phyloP scores from a whole-genome alignment of 2,329 filamentous ascomycete species.

The Fusarium sp. region DNA sequence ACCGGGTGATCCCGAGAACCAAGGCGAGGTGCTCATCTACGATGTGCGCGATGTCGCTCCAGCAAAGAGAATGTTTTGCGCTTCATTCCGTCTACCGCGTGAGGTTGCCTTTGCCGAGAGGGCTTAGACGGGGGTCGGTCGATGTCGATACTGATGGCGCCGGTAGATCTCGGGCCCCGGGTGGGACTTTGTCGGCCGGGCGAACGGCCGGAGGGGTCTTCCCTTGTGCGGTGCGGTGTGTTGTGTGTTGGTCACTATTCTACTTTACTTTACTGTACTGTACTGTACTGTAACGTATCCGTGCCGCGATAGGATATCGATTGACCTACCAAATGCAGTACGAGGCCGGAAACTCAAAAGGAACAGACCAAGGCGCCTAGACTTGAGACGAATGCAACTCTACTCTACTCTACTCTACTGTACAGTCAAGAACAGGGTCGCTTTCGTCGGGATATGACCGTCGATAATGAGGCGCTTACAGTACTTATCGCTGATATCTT shows the following conservation, averaged over 20 bases:
- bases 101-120: slow-evolving; percentile 78
- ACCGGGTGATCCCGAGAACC: slow-evolving; percentile 55
- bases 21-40: slow-evolving; percentile 63
- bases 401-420: slow-evolving; percentile 9
- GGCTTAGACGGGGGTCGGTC: slow-evolving; percentile 23
- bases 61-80: slow-evolving; percentile 96
- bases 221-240: neutral
- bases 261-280: neutral
- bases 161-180: slow-evolving; percentile 23
- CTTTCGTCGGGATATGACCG: slow-evolving; percentile 15
- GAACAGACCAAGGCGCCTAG: slow-evolving; percentile 6
- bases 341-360: slow-evolving; percentile 10
- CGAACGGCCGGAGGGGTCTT: slow-evolving; percentile 23
- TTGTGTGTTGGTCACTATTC: neutral
- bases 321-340: slow-evolving; percentile 6
- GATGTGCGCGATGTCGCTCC: slow-evolving; percentile 89
- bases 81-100: slow-evolving; percentile 83
- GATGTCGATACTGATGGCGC: slow-evolving; percentile 5
- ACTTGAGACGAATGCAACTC: slow-evolving; percentile 13
- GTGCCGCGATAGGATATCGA: neutral
- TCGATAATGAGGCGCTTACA: slow-evolving; percentile 11
- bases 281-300: neutral
- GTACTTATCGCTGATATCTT: slow-evolving; percentile 27
- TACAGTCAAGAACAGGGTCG: slow-evolving; percentile 16
- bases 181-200: slow-evolving; percentile 3